Conservation (phyloP, 2,329 filamentous ascomycete species). For the Trichoderma atrobrunneum region DNA sequence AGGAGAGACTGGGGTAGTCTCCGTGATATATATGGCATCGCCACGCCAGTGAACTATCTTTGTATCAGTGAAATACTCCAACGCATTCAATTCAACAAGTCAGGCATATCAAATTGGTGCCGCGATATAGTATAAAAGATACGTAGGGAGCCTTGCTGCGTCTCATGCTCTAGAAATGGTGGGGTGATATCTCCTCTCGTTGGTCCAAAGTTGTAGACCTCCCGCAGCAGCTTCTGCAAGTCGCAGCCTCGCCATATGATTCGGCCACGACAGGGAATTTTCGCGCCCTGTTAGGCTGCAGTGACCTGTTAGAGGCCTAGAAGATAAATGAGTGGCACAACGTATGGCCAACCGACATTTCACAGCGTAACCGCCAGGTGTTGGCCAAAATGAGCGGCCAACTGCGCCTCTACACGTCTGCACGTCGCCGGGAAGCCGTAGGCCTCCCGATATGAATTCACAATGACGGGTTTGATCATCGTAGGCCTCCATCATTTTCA, state of each 20-base stretch:
- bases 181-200: neutral
- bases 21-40: neutral
- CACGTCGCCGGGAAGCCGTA: neutral
- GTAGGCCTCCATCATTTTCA: neutral
- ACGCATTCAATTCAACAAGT: neutral
- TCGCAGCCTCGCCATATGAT: conserved; percentile 9
- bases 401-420: neutral
- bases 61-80: neutral
- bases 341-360: neutral
- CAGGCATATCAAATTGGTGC: neutral
- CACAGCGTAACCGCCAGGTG: neutral
- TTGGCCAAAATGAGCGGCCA: neutral
- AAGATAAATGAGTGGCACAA: neutral
- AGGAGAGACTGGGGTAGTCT: neutral
- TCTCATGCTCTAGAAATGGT: neutral
- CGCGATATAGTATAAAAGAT: neutral
- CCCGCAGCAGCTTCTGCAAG: neutral
- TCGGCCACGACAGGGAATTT: neutral
- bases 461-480: neutral
- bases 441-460: neutral
- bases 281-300: neutral
- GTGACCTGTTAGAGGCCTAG: neutral
- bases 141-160: neutral
- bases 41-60: neutral
- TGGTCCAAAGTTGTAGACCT: neutral